Percentiles rank a stretch among this genome's conserved stretches.
phyloP scores from a whole-genome alignment of 495 filamentous ascomycete species.

The Xylaria palmicola region DNA sequence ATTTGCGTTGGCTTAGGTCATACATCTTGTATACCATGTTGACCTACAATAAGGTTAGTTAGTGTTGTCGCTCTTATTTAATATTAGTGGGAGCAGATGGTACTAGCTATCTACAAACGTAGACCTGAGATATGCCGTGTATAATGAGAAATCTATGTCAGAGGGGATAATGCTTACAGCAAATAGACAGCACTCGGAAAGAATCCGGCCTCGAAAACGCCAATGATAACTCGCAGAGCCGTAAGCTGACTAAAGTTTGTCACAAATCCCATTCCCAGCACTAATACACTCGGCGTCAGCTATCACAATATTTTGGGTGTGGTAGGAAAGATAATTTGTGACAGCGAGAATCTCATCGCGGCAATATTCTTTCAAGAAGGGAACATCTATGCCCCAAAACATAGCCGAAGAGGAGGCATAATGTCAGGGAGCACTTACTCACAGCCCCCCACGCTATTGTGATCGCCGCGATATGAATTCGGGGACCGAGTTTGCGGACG shows the following conservation, averaged over 20 bases:
- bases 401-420: too few relatives aligned
- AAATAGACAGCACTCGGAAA: slow-evolving; percentile 61
- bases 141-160: neutral
- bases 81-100: neutral
- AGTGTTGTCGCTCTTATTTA: neutral
- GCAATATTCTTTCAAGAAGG: too few relatives aligned
- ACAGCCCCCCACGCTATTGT: slow-evolving; percentile 44
- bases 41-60: slow-evolving; percentile 23
- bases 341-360: too few relatives aligned
- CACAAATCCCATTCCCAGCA: slow-evolving; percentile 60
- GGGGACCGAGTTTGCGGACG: slow-evolving; percentile 56
- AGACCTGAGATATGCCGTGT: neutral
- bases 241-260: slow-evolving; percentile 47
- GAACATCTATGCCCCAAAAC: too few relatives aligned
- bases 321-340: too few relatives aligned
- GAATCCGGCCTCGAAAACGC: slow-evolving; percentile 60
- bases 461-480: slow-evolving; percentile 51
- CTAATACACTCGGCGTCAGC: too few relatives aligned
- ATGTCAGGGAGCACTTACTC: too few relatives aligned
- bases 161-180: slow-evolving; percentile 31
- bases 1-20: neutral
- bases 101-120: neutral
- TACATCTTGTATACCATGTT: slow-evolving; percentile 59
- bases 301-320: too few relatives aligned
- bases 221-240: slow-evolving; percentile 56